Conservation (phyloP, 192 early-diverging fungal genomes). For the Entomortierella lignicola region DNA sequence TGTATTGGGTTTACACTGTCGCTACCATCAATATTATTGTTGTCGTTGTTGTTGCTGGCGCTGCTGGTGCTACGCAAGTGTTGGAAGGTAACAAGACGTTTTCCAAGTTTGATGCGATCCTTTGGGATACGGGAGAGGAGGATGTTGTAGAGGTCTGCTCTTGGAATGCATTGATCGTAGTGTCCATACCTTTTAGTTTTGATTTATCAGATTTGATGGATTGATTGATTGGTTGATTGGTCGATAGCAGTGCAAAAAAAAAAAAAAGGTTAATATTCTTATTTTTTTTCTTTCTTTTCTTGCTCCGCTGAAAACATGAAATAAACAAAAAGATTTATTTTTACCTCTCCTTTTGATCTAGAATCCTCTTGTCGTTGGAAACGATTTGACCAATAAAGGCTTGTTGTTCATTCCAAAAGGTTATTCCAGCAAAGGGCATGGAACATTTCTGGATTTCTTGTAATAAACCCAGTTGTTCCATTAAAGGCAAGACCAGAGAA, state of each 20-base stretch:
- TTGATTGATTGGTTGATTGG: no score
- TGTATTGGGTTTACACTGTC: not conserved
- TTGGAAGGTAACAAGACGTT: conserved; percentile 21
- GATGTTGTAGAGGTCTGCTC: conserved; percentile 23
- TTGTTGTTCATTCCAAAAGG: conserved; percentile 14
- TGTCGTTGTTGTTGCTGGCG: not conserved
- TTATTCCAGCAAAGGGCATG: conserved; percentile 16
- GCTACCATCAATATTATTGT: not conserved
- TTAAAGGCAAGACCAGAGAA: conserved; percentile 15
- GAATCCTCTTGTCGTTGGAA: conserved; percentile 4
- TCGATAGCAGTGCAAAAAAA: no score
- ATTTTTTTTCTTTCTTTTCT: not conserved
- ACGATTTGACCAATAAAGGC: not conserved
- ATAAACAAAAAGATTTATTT: no score
- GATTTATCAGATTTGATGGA: no score
- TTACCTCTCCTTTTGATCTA: conserved; percentile 19
- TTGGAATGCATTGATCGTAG: conserved; percentile 23
- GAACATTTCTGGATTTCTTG: conserved; percentile 18
- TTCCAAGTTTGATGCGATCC: conserved; percentile 23
- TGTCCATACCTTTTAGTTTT: conserved; percentile 11
- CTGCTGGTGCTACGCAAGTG: conserved; percentile 3
- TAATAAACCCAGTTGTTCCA: conserved; percentile 28
- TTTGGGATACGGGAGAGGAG: conserved; percentile 20
- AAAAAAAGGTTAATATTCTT: not conserved
- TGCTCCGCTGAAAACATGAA: no score